Evolutionary conservation across 1,284 basidiomycete genomes (phyloP), one percentile per base, ranked within the genome.

Genomic region (Cutaneotrichosporon dermatis): DNA sequence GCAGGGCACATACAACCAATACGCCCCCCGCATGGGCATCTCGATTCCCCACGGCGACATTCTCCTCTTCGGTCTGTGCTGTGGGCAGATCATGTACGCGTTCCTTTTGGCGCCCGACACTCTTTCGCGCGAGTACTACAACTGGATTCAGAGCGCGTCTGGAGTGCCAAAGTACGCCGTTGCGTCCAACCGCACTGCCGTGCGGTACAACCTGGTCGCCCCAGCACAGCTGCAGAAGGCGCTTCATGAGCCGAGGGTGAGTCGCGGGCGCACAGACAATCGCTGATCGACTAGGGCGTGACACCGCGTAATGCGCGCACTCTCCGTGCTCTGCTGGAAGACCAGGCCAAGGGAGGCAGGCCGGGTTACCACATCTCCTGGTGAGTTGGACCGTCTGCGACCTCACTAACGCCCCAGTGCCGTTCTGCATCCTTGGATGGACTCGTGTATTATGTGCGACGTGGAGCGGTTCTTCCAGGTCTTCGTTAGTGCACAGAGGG

Each of bases 61-160:
- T 0, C 75, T 96, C 15, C 83, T 93, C 8, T 97, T 97, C 70
- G 83, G 87, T 9, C 70, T 93, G 2, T 88, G 88, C 15, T 95
- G 88, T 70, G 88, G 87, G 8, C 92, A 96, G 76, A 95, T 96
- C 73, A 83, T 94, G 79, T 94, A 91, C 73, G 86, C 83, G 0
- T 92, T 88, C 78, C 80, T 95, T 36, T 75, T 90, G 37, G 82
- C 88, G 34, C 92, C 90, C 7, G 90, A 93, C 61, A 90, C 90
- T 0, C 84, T 95, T 35, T 87, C 89, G 6, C 79, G 80, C 43
- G 89, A 88, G 15, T 95, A 95, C 69, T 81, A 80, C 33, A 78
- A 76, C 49, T 94, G 92, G 90, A 83, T 87, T 36, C 76, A 79
- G 46, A 81, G 83, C 63, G 89, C 89, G 0, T 83, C 85, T 4